Evolutionary conservation across 192 early-diverging fungal species (phyloP), one percentile per base, ranked within the genome.

Genomic region (Backusella westeae): DNA sequence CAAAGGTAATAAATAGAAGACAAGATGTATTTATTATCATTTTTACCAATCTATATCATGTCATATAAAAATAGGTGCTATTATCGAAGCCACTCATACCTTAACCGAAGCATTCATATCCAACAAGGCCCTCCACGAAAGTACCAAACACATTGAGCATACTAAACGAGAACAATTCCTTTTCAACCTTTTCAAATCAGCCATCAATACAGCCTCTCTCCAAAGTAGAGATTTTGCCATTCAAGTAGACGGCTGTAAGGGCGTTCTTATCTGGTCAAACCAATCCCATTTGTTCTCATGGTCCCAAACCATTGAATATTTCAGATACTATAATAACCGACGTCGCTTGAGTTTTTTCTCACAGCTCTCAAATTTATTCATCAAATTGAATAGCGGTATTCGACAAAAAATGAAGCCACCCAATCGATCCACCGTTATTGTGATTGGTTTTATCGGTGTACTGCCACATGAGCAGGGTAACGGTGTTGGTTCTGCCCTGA

Each of bases 171-270:
- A 66, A 6, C 59, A 72, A 14, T 36, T 76, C 8, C 38, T 35
- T 7, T 70, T 71, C 26, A 68, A 34, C 29, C 34, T 80, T 15
- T 80, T 80, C 65, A 80, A 80, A 68, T 72, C 35, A 26, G 39
- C 69, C 14, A 39, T 80, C 14, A 76, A 80, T 19, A 41, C 63
- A 21, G 74, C 75, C 2, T 73, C 69, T 23, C 34, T 80, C 19
- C 65, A 67, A 56, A 80, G 76, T 65, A 52, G 74, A 5, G 80
- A 82, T 35, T 82, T 75, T 56, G 73, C 71, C 1, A 53, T 82
- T 56, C 80, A 82, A 71, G 73, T 78, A 17, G 80, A 82, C 5
- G 80, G 76, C 19, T 82, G 75, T 67, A 77, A 82, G 34, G 80
- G 80, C 21, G 80, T 77, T 21, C 39, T 77, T 19, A 39, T 82